These are phyloP conservation scores for Phylloboletellus chloephorus DNA, from an alignment of 1,284 basidiomycete species.

Conservation along the genomic window DNA sequence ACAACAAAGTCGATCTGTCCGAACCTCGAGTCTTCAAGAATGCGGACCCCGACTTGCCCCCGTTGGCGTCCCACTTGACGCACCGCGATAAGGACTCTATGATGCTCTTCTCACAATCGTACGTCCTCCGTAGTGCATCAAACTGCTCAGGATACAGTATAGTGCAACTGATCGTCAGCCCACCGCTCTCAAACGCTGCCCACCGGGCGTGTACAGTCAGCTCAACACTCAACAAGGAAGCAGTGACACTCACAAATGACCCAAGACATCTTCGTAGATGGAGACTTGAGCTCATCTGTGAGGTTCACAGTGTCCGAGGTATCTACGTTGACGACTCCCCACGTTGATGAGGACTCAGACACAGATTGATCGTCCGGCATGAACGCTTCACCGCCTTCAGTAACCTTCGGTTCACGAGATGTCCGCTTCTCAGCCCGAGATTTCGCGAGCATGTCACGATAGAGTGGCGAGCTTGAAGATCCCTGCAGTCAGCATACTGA, in stretches of 20 bases:
- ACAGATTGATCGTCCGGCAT: constrained; percentile 84
- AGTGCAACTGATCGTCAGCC: constrained; percentile 92
- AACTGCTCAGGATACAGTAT: constrained; percentile 98
- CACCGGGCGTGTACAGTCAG: constrained; percentile 39
- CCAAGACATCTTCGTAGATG: constrained; percentile 78
- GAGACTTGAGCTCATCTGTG: constrained; percentile 67
- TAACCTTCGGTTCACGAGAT: constrained; percentile 59
- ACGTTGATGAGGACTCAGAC: constrained; percentile 76
- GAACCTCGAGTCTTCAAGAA: constrained; percentile 92
- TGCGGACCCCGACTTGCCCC: constrained; percentile 95
- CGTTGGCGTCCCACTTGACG: constrained; percentile 93
- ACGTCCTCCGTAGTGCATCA: constrained; percentile 86
- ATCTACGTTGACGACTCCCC: constrained; percentile 81
- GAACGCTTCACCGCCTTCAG: constrained; percentile 69
- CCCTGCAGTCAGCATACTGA: constrained; percentile 4
- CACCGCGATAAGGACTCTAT: constrained; percentile 92
- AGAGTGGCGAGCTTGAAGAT: constrained; percentile 71
- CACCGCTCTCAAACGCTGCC: constrained; percentile 86
- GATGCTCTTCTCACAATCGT: constrained; percentile 91
- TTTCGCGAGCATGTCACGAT: constrained; percentile 77
- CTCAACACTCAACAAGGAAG: constrained; percentile 1
- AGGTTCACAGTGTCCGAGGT: constrained; percentile 58
- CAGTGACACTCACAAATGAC: constrained; percentile 55
- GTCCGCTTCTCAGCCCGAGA: constrained; percentile 69
- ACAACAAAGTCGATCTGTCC: constrained; percentile 1